Evolutionary conservation across 345 rosid species (phyloP), one percentile per base, ranked within the genome.

Genomic region (Pugionium dolabratum): DNA sequence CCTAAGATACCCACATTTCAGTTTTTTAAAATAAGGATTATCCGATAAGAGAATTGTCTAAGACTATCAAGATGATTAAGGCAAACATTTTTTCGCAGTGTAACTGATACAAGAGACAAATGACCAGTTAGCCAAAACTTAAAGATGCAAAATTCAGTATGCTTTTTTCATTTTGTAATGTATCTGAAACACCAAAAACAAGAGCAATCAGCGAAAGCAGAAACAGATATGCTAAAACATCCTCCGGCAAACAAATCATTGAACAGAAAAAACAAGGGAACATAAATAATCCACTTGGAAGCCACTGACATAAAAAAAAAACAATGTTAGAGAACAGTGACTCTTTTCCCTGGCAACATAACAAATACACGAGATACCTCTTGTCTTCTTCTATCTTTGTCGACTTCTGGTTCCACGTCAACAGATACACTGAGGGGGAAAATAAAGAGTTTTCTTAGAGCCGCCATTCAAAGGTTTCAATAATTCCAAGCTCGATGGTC

Each of bases 401-500:
- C 45, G 62, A 66, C 28, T 66, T 66, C 62, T 43, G 34, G 43
- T 32, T 29, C 36, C n/a, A 55, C 6, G 25, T 47, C 63, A 46
- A 32, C 57, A 45, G 55, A 54, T 7, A 29, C 56, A 18, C 18
- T 11, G 50, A 41, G 33, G 2, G 11, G 18, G 18, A 18, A 27
- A 9, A 37, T 4, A 32, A 1, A 37, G 26, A 4, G 0, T 41
- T 51, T 25, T 26, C 3, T 57, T 9, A 49, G 45, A 59, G 67
- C 61, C 40, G 62, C 54, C 70, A 30, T 1, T 45, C 36, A 53
- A 35, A 45, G 8, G 39, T 30, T 26, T 28, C 72, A 57, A 29
- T 40, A 72, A 50, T 34, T 65, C 59, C 60, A 70, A 61, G 67
- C 36, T 65, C 47, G 58, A 58, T 29, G 66, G 72, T 66, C 65